phyloP scores from a whole-genome alignment of 2,329 filamentous ascomycete genomes.

The Ophiostoma quercus region DNA sequence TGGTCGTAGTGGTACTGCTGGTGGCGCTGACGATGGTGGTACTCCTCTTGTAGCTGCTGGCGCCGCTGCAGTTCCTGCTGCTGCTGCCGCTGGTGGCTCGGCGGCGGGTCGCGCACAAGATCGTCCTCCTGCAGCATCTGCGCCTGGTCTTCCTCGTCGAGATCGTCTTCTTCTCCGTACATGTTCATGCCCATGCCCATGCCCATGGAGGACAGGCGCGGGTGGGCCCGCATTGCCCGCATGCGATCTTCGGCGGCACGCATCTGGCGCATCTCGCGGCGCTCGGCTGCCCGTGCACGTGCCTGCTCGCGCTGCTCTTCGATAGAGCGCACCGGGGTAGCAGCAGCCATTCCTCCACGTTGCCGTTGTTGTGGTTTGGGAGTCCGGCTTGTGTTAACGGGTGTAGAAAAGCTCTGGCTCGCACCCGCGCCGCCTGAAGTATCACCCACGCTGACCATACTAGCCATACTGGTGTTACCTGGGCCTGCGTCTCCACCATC shows the following conservation, averaged over 20 bases:
- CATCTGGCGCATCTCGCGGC: slow-evolving; percentile 46
- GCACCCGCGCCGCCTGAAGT: not conserved
- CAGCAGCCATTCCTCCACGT: not conserved
- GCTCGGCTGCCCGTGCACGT: slow-evolving; percentile 36
- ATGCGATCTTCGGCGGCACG: slow-evolving; percentile 58
- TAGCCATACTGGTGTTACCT: not conserved
- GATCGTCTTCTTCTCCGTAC: slow-evolving; percentile 50
- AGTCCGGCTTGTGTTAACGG: not conserved
- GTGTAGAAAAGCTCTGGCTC: not conserved
- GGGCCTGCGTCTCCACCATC: not conserved
- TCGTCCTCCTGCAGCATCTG: slow-evolving; percentile 61
- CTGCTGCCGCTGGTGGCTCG: slow-evolving; percentile 11
- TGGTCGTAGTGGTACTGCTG: slow-evolving; percentile 15
- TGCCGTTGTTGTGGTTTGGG: slow-evolving; percentile 8
- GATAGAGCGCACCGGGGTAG: slow-evolving; percentile 24
- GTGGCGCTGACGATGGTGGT: not conserved
- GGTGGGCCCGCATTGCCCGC: slow-evolving; percentile 52
- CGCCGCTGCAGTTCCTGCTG: slow-evolving; percentile 8
- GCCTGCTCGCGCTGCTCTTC: slow-evolving; percentile 39
- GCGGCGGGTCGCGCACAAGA: slow-evolving; percentile 36
- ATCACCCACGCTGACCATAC: not conserved
- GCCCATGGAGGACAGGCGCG: slow-evolving; percentile 32
- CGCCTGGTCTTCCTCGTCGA: slow-evolving; percentile 52
- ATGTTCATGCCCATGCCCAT: slow-evolving; percentile 35
- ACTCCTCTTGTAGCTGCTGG: slow-evolving; percentile 14